phyloP scores from a whole-genome alignment of 1,139 yeast genomes.

The Blastobotrys indianensis region DNA sequence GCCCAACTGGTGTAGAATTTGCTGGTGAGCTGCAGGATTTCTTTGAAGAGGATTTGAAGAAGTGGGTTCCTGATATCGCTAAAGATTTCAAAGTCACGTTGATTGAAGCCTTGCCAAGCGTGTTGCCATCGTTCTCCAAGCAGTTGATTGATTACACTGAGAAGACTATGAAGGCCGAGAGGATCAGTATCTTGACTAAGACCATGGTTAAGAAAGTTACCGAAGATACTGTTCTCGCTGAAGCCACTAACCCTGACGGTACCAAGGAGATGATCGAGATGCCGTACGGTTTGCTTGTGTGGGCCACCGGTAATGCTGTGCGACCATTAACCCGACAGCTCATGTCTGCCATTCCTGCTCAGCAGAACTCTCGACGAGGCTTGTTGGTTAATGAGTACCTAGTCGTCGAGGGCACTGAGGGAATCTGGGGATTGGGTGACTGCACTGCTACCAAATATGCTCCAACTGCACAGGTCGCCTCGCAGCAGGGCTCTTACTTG shows the following conservation, averaged over 20 bases:
- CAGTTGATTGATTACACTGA: slow-evolving; percentile 81
- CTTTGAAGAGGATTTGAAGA: slow-evolving; percentile 80
- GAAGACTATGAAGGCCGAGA: slow-evolving; percentile 70
- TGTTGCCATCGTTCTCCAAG: slow-evolving; percentile 80
- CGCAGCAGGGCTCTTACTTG: slow-evolving; percentile 85
- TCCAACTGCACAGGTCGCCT: slow-evolving; percentile 96
- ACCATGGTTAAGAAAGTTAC: slow-evolving; percentile 86
- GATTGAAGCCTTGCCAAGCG: slow-evolving; percentile 88
- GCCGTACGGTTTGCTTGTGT: slow-evolving; percentile 87
- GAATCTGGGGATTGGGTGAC: slow-evolving; percentile 88
- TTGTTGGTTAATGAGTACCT: slow-evolving; percentile 76
- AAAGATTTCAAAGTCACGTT: slow-evolving; percentile 75
- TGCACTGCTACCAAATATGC: slow-evolving; percentile 86
- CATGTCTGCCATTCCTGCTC: slow-evolving; percentile 67
- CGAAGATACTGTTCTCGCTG: slow-evolving; percentile 61
- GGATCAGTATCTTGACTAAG: slow-evolving; percentile 70
- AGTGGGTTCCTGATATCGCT: slow-evolving; percentile 85
- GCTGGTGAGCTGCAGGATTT: slow-evolving; percentile 95
- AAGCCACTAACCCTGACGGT: slow-evolving; percentile 64
- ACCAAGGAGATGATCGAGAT: slow-evolving; percentile 51
- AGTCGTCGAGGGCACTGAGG: slow-evolving; percentile 76
- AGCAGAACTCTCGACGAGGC: slow-evolving; percentile 85
- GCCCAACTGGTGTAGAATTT: slow-evolving; percentile 95
- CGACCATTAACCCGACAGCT: slow-evolving; percentile 68
- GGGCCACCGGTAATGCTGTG: slow-evolving; percentile 98